These are phyloP conservation scores for Phytophthora pseudosyringae DNA, from an alignment of 352 stramenopile genomes.

Conservation along the genomic window DNA sequence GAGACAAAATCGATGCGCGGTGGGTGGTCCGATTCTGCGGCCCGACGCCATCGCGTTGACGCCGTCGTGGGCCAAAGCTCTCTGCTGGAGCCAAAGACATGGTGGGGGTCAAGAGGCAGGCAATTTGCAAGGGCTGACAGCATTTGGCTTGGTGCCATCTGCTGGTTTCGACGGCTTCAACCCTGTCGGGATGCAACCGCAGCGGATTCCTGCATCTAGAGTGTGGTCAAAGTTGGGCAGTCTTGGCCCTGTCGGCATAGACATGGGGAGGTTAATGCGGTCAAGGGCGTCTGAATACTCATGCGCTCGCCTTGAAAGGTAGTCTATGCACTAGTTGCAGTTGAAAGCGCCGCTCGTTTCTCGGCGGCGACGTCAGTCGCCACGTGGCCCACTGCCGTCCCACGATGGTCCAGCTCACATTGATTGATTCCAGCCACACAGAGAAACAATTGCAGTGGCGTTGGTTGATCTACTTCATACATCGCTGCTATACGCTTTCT, in stretches of 20 bases:
- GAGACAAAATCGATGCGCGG: conserved; percentile 9
- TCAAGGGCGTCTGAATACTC: conserved; percentile 16
- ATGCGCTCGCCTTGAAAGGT: conserved; percentile 4
- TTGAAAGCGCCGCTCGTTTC: conserved; percentile 23
- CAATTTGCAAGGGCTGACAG: conserved; percentile 12
- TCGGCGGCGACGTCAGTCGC: conserved; percentile 10
- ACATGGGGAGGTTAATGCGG: conserved; percentile 14
- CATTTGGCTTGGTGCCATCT: conserved; percentile 8
- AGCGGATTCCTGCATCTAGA: conserved; percentile 6
- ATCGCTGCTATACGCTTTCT: too few species aligned
- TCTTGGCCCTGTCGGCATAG: conserved; percentile 5
- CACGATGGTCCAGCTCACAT: neutral
- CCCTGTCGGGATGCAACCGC: too few species aligned
- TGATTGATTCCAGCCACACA: neutral
- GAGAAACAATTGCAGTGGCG: too few species aligned
- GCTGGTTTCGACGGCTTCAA: neutral
- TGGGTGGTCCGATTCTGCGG: neutral
- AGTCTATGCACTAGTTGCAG: conserved; percentile 34
- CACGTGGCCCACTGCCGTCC: conserved; percentile 5
- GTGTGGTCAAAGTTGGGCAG: neutral
- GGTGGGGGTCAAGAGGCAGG: neutral
- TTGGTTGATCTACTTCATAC: too few species aligned
- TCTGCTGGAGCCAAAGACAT: conserved; percentile 13
- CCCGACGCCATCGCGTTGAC: conserved; percentile 2
- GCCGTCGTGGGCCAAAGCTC: neutral